Percentiles rank a stretch among this genome's conserved stretches.
These are phyloP conservation scores for Tripterygium wilfordii DNA, from an alignment of 177 flowering plant species.

Conservation along the genomic window DNA sequence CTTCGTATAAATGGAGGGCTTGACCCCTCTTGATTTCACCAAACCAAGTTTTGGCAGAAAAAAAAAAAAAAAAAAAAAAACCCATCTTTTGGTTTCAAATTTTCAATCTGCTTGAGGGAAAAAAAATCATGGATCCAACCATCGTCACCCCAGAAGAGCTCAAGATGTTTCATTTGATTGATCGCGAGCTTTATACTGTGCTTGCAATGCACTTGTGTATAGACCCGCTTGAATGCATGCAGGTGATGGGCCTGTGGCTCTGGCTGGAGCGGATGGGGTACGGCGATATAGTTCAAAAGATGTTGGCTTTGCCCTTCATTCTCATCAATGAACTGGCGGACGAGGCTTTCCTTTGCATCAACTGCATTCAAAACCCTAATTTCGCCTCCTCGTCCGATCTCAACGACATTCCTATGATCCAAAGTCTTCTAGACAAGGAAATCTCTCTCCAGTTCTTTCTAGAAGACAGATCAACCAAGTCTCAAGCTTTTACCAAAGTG, in stretches of 20 bases:
- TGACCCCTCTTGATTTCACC: too few relatives aligned
- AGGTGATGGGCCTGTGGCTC: conserved; percentile 36
- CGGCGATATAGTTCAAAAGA: conserved; percentile 9
- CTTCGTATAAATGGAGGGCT: too few relatives aligned
- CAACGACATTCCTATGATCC: conserved; percentile 22
- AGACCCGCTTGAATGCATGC: conserved; percentile 33
- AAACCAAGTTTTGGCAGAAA: too few relatives aligned
- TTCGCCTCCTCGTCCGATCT: neutral
- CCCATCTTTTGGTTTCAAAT: too few relatives aligned
- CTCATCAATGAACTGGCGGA: conserved; percentile 31
- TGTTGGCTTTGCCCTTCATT: conserved; percentile 22
- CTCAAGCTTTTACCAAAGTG: conserved; percentile 16
- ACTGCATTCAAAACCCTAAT: neutral
- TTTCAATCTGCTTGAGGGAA: too few relatives aligned
- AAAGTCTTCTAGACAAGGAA: conserved; percentile 15
- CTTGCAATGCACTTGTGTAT: conserved; percentile 25
- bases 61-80: too few relatives aligned
- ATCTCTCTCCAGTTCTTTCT: conserved; percentile 22
- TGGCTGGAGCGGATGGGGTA: conserved; percentile 36
- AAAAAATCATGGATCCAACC: neutral
- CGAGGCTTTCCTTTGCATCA: conserved; percentile 34
- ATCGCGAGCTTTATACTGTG: conserved; percentile 25
- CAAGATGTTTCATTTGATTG: conserved; percentile 28
- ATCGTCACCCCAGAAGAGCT: conserved; percentile 18
- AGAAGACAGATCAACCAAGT: conserved; percentile 8